Percentiles rank a stretch among this genome's conserved stretches.
phyloP scores from a whole-genome alignment of 306 rosid species.

The Pterocarpus santalinus region DNA sequence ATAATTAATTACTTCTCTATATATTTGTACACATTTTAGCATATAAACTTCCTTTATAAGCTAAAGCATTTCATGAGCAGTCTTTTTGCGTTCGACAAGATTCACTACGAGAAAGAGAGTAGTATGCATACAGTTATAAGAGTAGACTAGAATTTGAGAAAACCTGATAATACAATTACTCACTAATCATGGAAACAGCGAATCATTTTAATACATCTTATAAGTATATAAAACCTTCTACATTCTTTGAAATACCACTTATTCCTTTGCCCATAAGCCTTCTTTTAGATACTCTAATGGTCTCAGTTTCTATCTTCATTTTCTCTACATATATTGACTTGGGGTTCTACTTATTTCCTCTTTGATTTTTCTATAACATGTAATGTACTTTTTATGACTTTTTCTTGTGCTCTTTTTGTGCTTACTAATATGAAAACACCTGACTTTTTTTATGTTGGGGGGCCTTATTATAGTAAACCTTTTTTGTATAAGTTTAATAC shows the following conservation, averaged over 20 bases:
- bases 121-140: background rate
- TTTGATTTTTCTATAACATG: constrained; percentile 41
- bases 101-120: background rate
- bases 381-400: constrained; percentile 40
- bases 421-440: constrained; percentile 15
- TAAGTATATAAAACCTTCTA: constrained; percentile 64
- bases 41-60: no score
- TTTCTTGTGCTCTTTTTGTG: constrained; percentile 16
- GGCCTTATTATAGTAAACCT: no score
- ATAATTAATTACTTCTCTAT: no score
- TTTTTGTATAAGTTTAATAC: no score
- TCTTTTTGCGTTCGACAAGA: constrained; percentile 15
- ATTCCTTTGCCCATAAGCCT: constrained; percentile 57
- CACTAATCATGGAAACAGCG: constrained; percentile 52
- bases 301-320: constrained; percentile 51
- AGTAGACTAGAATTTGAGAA: constrained; percentile 2
- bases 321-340: constrained; percentile 31
- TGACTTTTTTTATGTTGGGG: constrained; percentile 17
- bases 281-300: constrained; percentile 54
- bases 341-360: constrained; percentile 33
- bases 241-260: constrained; percentile 58
- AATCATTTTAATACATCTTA: constrained; percentile 62
- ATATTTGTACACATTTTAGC: no score
- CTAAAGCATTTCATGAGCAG: background rate
- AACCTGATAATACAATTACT: background rate